phyloP scores from a whole-genome alignment of 108 stramenopile species.

The Nitzschia sp. region DNA sequence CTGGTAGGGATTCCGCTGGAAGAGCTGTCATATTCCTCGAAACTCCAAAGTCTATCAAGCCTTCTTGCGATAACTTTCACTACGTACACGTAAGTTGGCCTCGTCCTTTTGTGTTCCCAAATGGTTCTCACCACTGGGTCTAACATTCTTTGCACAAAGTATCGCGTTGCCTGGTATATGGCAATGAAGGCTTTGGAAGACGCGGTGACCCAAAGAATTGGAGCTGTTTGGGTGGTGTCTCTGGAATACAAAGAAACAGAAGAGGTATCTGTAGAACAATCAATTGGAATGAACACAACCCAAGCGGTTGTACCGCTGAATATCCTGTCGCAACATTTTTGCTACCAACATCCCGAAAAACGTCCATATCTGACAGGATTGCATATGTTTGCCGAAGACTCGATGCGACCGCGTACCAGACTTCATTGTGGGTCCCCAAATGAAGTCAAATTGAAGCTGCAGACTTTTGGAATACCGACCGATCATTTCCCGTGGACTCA shows the following conservation, averaged over 20 bases:
- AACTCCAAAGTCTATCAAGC: no score
- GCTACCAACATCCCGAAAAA: slow-evolving; percentile 12
- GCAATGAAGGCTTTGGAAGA: slow-evolving; percentile 6
- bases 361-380: slow-evolving; percentile 3
- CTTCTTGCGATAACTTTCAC: no score
- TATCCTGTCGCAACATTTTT: slow-evolving; percentile 4
- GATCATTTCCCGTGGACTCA: background rate
- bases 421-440: background rate
- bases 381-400: background rate
- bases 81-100: no score
- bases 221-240: slow-evolving; percentile 7
- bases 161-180: slow-evolving; percentile 26
- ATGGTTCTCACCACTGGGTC: no score
- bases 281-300: background rate
- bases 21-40: background rate
- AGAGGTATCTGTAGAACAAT: background rate
- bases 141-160: no score
- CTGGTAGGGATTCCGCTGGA: slow-evolving; percentile 2
- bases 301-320: background rate
- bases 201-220: slow-evolving; percentile 20
- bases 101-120: no score
- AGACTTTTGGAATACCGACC: background rate
- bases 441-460: background rate
- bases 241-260: background rate
- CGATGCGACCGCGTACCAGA: background rate